A percentile compares a stretch with the other conserved stretches of the same genome.
These are phyloP conservation scores for Nakaseomyces kungkrabaensis DNA, from an alignment of 1,139 yeast genomes.

Conservation along the genomic window DNA sequence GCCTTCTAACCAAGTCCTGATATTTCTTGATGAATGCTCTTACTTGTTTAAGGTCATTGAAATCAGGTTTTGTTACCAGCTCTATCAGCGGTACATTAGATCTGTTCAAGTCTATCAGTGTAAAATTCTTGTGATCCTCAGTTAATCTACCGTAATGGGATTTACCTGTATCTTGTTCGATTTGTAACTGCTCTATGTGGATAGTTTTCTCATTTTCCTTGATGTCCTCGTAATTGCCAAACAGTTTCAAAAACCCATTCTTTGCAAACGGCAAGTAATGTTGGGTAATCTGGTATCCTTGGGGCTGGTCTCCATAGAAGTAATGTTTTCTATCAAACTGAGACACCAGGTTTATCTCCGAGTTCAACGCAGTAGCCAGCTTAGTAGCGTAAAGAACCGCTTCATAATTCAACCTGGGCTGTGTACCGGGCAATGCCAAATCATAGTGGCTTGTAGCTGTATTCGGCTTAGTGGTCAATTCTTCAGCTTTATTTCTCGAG, in stretches of 20 bases:
- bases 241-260: conserved; percentile 48
- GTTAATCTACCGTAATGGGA: conserved; percentile 44
- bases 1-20: conserved; percentile 56
- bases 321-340: conserved; percentile 90
- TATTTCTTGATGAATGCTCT: conserved; percentile 72
- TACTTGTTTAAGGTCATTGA: conserved; percentile 57
- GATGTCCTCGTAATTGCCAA: conserved; percentile 45
- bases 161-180: conserved; percentile 93
- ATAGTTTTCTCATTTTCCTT: conserved; percentile 35
- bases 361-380: conserved; percentile 62
- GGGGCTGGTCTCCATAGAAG: conserved; percentile 92
- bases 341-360: conserved; percentile 47
- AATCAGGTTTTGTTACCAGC: conserved; percentile 85
- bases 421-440: conserved; percentile 86
- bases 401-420: conserved; percentile 71
- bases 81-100: conserved; percentile 83
- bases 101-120: conserved; percentile 69
- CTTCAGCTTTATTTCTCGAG: conserved; percentile 36
- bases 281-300: conserved; percentile 94
- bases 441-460: conserved; percentile 69
- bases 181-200: conserved; percentile 62
- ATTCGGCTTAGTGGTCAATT: conserved; percentile 48
- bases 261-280: conserved; percentile 71
- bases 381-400: conserved; percentile 62
- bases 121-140: conserved; percentile 15